Conservation (phyloP, 2,329 filamentous ascomycete genomes). For the Trichoderma sp. region DNA sequence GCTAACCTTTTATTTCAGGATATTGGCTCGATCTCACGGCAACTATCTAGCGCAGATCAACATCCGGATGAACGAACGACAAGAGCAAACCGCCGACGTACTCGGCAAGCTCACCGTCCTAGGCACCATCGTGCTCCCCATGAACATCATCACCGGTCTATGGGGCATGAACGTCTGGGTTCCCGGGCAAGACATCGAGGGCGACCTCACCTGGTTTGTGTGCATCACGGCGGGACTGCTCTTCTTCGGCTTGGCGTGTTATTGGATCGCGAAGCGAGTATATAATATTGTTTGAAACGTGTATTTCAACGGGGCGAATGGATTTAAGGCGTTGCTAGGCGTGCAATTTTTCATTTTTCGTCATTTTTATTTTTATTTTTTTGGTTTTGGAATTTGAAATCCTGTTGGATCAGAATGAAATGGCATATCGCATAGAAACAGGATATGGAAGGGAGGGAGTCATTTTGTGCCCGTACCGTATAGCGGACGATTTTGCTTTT, state of each 20-base stretch:
- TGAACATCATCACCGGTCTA: conserved; percentile 98
- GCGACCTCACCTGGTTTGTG: conserved; percentile 72
- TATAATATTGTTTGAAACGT: conserved; percentile 67
- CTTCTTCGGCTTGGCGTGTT: conserved; percentile 76
- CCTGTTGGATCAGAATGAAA: conserved; percentile 8
- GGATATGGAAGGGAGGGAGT: neutral
- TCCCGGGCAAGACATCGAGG: conserved; percentile 81
- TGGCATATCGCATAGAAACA: neutral
- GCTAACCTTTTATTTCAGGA: conserved; percentile 47
- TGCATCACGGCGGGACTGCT: conserved; percentile 72
- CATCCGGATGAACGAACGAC: conserved; percentile 96
- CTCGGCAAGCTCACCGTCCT: conserved; percentile 92
- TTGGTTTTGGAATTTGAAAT: neutral
- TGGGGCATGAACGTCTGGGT: conserved; percentile 99
- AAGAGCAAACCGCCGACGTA: conserved; percentile 93
- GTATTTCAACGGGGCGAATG: neutral
- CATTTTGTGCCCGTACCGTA: neutral
- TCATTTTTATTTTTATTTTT: neutral
- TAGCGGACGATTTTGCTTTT: neutral
- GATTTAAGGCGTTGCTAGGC: neutral
- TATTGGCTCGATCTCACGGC: conserved; percentile 84
- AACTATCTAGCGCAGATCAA: conserved; percentile 99
- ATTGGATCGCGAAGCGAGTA: conserved; percentile 76
- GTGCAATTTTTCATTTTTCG: neutral
- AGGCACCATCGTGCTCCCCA: conserved; percentile 93